Conservation (phyloP, 208 protist species). For the Trypanosoma theileri region DNA sequence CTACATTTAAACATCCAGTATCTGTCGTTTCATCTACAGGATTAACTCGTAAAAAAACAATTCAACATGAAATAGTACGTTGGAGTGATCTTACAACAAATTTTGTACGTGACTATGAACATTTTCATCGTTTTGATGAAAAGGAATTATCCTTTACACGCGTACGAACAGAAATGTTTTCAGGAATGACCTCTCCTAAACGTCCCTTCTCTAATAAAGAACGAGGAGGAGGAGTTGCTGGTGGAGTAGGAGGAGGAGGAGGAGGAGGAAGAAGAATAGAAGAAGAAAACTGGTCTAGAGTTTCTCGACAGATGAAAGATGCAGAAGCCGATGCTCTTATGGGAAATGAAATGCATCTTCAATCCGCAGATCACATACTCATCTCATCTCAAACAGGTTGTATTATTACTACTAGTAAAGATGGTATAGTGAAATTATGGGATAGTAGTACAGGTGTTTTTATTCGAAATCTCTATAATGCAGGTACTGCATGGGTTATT, state of each 20-base stretch:
- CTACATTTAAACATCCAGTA: background rate
- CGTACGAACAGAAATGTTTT: background rate
- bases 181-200: background rate
- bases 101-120: slow-evolving; percentile 59
- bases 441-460: slow-evolving; percentile 54
- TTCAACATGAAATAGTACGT: slow-evolving; percentile 46
- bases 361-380: slow-evolving; percentile 66
- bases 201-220: background rate
- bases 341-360: slow-evolving; percentile 48
- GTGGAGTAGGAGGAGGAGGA: background rate
- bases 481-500: slow-evolving; percentile 73
- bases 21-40: background rate
- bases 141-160: slow-evolving; percentile 18
- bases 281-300: slow-evolving; percentile 9
- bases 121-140: slow-evolving; percentile 21
- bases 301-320: slow-evolving; percentile 21
- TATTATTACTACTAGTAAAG: slow-evolving; percentile 74
- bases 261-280: background rate
- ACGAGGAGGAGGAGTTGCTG: background rate
- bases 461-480: slow-evolving; percentile 62
- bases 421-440: slow-evolving; percentile 83
- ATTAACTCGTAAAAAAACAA: background rate
- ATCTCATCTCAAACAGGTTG: slow-evolving; percentile 37
- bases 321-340: slow-evolving; percentile 40
- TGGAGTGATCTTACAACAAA: slow-evolving; percentile 86